These are phyloP conservation scores for Wallacemonas collosoma DNA, from an alignment of 208 protist species.

Conservation along the genomic window DNA sequence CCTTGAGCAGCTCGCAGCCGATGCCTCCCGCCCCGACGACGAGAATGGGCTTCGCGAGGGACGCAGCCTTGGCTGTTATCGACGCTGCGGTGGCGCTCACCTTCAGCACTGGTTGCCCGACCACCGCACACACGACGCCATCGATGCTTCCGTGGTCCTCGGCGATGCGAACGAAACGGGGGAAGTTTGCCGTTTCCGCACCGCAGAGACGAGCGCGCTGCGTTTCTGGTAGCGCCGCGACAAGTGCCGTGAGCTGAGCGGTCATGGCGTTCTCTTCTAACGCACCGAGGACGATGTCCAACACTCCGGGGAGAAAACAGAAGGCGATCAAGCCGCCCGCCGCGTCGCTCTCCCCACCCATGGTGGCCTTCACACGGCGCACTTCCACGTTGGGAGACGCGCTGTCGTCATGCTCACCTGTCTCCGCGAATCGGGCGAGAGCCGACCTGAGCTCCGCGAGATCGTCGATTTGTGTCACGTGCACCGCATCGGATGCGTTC, in stretches of 20 bases:
- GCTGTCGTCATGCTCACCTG: too few relatives aligned
- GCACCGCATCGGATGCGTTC: neutral
- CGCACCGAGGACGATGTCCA: slow-evolving; percentile 8
- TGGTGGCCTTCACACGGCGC: too few relatives aligned
- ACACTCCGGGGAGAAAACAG: slow-evolving; percentile 29
- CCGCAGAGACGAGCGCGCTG: neutral
- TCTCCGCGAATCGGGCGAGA: slow-evolving; percentile 1
- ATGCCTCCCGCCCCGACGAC: slow-evolving; percentile 99
- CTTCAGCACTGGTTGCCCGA: neutral
- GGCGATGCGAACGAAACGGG: neutral
- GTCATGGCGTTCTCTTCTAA: neutral
- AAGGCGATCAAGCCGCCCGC: slow-evolving; percentile 15
- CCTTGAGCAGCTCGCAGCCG: slow-evolving; percentile 99
- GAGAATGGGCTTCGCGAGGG: slow-evolving; percentile 68
- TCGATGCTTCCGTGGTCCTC: neutral
- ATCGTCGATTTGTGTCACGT: neutral
- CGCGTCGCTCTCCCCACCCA: too few relatives aligned
- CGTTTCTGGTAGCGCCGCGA: neutral
- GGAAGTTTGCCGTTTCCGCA: neutral
- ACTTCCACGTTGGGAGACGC: neutral
- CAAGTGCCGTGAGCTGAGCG: neutral
- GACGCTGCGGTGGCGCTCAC: neutral
- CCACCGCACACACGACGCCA: neutral
- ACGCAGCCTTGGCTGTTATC: neutral
- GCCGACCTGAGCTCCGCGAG: neutral